Percentiles rank a stretch among this genome's conserved stretches.
Conservation (phyloP, 129 eudicot genomes). For the Saposhnikovia divaricata region DNA sequence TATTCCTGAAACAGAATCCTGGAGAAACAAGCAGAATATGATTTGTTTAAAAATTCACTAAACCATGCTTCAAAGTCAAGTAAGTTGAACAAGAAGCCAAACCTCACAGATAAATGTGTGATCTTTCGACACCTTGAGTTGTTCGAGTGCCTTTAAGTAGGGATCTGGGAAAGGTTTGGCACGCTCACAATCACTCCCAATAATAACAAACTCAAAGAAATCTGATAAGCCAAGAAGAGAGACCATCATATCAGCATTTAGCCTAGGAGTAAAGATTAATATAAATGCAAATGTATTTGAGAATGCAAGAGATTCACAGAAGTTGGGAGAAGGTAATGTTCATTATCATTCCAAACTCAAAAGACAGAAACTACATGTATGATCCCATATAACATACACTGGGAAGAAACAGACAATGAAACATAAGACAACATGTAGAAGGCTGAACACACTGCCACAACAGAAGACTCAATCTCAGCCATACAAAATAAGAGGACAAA, state of each 20-base stretch:
- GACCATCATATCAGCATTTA: conserved; percentile 73
- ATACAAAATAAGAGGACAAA: too few relatives aligned
- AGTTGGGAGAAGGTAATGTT: too few relatives aligned
- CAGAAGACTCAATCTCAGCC: too few relatives aligned
- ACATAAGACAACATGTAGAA: background rate
- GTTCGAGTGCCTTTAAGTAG: conserved; percentile 74
- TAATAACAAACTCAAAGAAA: conserved; percentile 60
- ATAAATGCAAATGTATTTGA: too few relatives aligned
- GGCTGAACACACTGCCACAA: too few relatives aligned
- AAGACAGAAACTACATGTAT: too few relatives aligned
- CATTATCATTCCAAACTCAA: too few relatives aligned
- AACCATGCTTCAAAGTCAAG: conserved; percentile 2
- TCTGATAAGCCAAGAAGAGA: conserved; percentile 89
- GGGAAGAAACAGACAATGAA: too few relatives aligned
- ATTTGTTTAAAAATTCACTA: background rate
- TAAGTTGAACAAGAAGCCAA: conserved; percentile 4
- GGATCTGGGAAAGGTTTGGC: conserved; percentile 94
- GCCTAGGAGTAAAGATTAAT: too few relatives aligned
- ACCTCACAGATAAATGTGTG: conserved; percentile 90
- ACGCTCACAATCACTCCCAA: conserved; percentile 85
- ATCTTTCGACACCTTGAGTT: conserved; percentile 78
- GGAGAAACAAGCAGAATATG: conserved; percentile 4
- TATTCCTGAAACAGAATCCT: conserved; percentile 93
- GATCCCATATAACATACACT: background rate
- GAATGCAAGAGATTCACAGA: too few relatives aligned